phyloP scores from a whole-genome alignment of 2,329 filamentous ascomycete genomes.

The Fusarium mundagurra region DNA sequence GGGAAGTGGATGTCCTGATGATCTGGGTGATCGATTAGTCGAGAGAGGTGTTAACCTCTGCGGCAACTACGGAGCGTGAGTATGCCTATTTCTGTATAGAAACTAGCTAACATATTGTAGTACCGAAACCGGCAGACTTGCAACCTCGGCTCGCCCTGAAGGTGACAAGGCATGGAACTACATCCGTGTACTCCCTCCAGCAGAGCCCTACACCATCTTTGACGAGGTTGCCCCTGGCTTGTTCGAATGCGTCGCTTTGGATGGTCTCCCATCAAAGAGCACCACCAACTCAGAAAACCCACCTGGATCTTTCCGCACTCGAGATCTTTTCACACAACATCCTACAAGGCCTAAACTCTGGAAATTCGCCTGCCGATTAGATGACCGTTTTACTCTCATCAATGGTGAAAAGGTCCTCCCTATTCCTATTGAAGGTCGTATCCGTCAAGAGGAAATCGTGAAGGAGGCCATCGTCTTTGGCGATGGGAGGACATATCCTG shows the following conservation, averaged over 20 bases:
- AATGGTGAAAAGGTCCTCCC: conserved; percentile 62
- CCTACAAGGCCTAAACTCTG: conserved; percentile 53
- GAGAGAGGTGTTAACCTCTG: conserved; percentile 63
- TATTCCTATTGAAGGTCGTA: conserved; percentile 60
- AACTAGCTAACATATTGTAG: conserved; percentile 4
- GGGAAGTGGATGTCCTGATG: conserved; percentile 68
- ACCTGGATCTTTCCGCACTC: conserved; percentile 55
- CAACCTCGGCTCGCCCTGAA: conserved; percentile 40
- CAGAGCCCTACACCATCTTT: conserved; percentile 38
- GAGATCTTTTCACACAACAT: conserved; percentile 56
- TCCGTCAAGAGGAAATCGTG: conserved; percentile 62
- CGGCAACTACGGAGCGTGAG: conserved; percentile 66
- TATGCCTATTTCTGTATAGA: not conserved
- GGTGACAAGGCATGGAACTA: conserved; percentile 46
- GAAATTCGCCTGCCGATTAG: conserved; percentile 57
- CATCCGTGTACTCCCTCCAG: conserved; percentile 44
- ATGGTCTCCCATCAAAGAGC: conserved; percentile 51
- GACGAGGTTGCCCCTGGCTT: conserved; percentile 45
- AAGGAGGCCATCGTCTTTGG: conserved; percentile 68
- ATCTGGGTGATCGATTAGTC: conserved; percentile 64
- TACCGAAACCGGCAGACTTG: conserved; percentile 43
- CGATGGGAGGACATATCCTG: conserved; percentile 60
- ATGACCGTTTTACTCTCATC: conserved; percentile 56
- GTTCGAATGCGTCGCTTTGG: conserved; percentile 51
- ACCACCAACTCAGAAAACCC: conserved; percentile 52